Evolutionary conservation across 345 rosid species (phyloP).

Genomic region (Euphorbia pulcherrima): DNA sequence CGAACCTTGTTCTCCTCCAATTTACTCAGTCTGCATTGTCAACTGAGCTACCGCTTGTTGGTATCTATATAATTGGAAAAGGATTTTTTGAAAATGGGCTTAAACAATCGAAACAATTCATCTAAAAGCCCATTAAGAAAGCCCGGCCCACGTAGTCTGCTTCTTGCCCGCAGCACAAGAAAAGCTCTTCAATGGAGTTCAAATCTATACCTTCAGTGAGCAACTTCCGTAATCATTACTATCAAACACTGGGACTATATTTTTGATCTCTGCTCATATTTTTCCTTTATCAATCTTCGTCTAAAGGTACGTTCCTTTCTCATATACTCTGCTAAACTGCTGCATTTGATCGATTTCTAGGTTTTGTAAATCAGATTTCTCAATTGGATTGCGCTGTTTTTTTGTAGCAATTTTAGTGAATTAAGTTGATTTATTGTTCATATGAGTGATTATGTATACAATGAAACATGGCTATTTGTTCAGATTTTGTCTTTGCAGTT

Average conservation of each 20-base stretch:
- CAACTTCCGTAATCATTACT: neutral
- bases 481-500: neutral
- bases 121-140: neutral
- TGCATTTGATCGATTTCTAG: neutral
- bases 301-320: neutral
- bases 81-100: too few relatives aligned
- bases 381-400: neutral
- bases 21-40: too few relatives aligned
- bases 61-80: too few relatives aligned
- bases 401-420: neutral
- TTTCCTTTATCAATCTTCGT: too few relatives aligned
- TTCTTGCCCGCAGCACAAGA: slow-evolving; percentile 26
- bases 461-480: too few relatives aligned
- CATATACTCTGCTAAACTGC: neutral
- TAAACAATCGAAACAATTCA: neutral
- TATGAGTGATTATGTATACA: neutral
- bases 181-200: neutral
- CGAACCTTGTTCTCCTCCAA: too few relatives aligned
- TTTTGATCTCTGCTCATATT: neutral
- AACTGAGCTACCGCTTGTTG: too few relatives aligned
- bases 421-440: neutral
- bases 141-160: neutral
- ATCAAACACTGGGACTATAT: neutral
- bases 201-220: neutral
- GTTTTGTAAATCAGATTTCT: neutral